Conservation (phyloP, 2,329 filamentous ascomycete species). For the Phoma sp. region DNA sequence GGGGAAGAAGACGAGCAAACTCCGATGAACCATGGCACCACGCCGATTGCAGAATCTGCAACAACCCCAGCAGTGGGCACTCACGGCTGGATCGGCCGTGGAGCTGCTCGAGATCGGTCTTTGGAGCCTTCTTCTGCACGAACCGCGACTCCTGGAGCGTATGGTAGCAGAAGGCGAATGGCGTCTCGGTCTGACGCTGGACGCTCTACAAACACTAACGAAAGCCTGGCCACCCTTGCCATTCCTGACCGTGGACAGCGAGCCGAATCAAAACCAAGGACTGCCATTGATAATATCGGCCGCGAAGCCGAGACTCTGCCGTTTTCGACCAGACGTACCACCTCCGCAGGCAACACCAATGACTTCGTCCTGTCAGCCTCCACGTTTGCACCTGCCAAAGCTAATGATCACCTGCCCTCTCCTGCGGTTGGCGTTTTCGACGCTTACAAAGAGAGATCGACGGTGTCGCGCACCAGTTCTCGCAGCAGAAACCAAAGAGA, state of each 20-base stretch:
- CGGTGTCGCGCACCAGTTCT: conserved; percentile 71
- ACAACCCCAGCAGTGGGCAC: conserved; percentile 67
- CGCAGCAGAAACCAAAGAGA: conserved; percentile 80
- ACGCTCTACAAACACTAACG: conserved; percentile 41
- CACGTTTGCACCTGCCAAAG: conserved; percentile 41
- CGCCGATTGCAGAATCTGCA: conserved; percentile 77
- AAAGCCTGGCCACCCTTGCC: conserved; percentile 41
- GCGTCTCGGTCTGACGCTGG: conserved; percentile 55
- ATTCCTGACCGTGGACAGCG: conserved; percentile 46
- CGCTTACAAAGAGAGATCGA: conserved; percentile 67
- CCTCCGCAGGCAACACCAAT: conserved; percentile 65
- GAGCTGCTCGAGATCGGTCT: conserved; percentile 39
- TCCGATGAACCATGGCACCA: conserved; percentile 80
- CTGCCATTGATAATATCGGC: conserved; percentile 48
- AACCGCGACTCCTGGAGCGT: conserved; percentile 65
- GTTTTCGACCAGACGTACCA: conserved; percentile 42
- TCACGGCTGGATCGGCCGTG: conserved; percentile 47
- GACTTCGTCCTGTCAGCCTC: conserved; percentile 51
- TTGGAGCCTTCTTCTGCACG: conserved; percentile 58
- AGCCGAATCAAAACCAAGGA: conserved; percentile 38
- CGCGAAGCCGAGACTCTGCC: conserved; percentile 51
- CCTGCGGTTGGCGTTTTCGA: conserved; percentile 70
- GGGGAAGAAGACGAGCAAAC: conserved; percentile 66
- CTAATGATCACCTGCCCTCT: conserved; percentile 63
- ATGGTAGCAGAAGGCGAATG: conserved; percentile 67